phyloP scores from a whole-genome alignment of 1,139 yeast species.

The Blastobotrys raffinosifermentans region DNA sequence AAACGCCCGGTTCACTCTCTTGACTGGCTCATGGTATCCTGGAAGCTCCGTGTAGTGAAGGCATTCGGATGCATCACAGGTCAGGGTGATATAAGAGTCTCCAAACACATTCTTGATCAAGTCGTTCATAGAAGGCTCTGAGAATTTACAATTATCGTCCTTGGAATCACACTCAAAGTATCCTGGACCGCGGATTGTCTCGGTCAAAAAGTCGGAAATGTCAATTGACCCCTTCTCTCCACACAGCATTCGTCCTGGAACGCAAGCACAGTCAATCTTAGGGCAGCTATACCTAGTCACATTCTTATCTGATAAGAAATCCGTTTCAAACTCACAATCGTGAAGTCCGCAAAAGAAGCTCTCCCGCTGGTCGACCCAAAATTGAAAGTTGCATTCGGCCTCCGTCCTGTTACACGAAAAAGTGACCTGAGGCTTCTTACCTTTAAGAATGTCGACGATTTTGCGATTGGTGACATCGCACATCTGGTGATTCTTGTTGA shows the following conservation, averaged over 20 bases:
- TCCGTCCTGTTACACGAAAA: constrained; percentile 75
- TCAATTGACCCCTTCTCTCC: constrained; percentile 93
- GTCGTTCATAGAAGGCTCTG: constrained; percentile 95
- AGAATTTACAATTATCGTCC: constrained; percentile 60
- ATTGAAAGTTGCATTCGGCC: constrained; percentile 75
- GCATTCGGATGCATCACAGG: constrained; percentile 85
- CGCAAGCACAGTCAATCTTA: constrained; percentile 71
- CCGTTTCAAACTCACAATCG: constrained; percentile 63
- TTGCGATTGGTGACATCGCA: constrained; percentile 89
- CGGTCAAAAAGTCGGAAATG: constrained; percentile 84
- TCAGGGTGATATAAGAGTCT: constrained; percentile 76
- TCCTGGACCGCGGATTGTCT: constrained; percentile 90
- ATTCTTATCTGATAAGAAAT: constrained; percentile 45
- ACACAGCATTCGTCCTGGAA: constrained; percentile 89
- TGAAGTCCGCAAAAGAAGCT: constrained; percentile 83
- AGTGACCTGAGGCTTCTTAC: constrained; percentile 85
- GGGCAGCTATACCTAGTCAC: constrained; percentile 75
- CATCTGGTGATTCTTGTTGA: constrained; percentile 78
- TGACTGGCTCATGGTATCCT: constrained; percentile 67
- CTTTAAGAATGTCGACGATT: constrained; percentile 71
- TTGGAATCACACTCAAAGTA: constrained; percentile 74
- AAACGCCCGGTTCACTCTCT: constrained; percentile 45
- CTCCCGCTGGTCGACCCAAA: constrained; percentile 89
- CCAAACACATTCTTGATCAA: constrained; percentile 87
- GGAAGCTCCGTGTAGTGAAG: constrained; percentile 88